Base-by-base conservation (phyloP, 164 flowering plant species). In the Sedum album region DNA sequence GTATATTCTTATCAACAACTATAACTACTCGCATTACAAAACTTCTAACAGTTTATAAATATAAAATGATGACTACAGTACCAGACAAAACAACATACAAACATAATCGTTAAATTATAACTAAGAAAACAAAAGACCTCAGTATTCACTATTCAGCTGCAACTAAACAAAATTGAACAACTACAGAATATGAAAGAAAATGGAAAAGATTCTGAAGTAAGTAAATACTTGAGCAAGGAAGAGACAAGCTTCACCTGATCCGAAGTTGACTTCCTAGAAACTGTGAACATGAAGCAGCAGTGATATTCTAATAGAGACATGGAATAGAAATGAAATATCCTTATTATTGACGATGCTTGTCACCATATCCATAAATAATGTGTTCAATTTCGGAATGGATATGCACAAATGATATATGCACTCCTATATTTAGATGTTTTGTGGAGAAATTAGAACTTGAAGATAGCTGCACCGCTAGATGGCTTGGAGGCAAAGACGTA, bases 401-500 rank as follows among this genome's bases (percentile, higher is more conserved):
- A 41, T 41, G 46, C 46, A 41, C 46, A 41, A 41, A 41, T 41
- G 46, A 6, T 0, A 21, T 23, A 55, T 49, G 57, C 25, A 49
- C 9, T 55, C 6, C 31, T 55, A 55, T 5, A 23, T 55, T 55
- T 11, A 26, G 61, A 0, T 25, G 26, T 26, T 55, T 0, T 15
- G 48, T 41, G 48, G 1, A 9, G 15, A 1, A 26, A 26, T 55
- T 55, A 55, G 61, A 55, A 7, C 14, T 55, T 44, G 48, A 44
- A 44, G 48, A 44, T 44, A 11, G 48, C 20, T 44, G 48, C 48
- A 1, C 17, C 48, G 69, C 93, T 85, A 0, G 96, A 91, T 0
- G 98, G 97, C 86, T 93, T 89, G 33, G 98, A 93, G 51, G 98
- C 96, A 69, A 93, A 93, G 21, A 91, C 73, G 49, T 88, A 89